phyloP scores from a whole-genome alignment of 257 asterid genomes.

The Scutellaria barbata region DNA sequence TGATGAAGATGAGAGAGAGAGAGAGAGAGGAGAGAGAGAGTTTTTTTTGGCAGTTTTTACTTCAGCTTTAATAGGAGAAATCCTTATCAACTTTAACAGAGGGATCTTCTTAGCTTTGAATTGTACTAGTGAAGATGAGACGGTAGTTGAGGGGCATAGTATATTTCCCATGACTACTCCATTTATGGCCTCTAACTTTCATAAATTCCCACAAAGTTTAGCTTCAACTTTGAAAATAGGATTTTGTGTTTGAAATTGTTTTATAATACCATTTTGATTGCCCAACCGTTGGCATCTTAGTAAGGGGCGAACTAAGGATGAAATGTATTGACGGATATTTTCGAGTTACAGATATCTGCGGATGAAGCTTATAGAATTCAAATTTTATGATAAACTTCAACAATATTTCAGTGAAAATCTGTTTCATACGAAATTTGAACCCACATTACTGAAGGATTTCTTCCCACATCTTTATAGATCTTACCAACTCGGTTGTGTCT shows the following conservation, averaged over 20 bases:
- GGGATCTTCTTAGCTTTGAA: conserved; percentile 15
- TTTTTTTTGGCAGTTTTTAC: neutral
- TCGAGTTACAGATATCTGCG: too few species aligned
- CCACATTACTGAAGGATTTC: too few species aligned
- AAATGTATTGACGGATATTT: too few species aligned
- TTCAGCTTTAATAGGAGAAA: conserved; percentile 41
- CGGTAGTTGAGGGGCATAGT: conserved; percentile 16
- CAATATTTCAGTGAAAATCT: too few species aligned
- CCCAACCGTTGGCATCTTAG: too few species aligned
- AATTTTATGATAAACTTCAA: too few species aligned
- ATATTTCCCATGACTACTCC: conserved; percentile 9
- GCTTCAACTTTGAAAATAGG: conserved; percentile 24
- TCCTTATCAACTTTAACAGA: conserved; percentile 43
- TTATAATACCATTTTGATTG: too few species aligned
- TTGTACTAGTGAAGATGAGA: neutral
- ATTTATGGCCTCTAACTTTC: conserved; percentile 32
- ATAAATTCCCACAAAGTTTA: conserved; percentile 20
- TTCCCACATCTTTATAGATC: too few species aligned
- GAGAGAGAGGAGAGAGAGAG: conserved; percentile 19
- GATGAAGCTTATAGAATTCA: too few species aligned
- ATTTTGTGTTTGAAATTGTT: neutral
- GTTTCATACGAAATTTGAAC: too few species aligned
- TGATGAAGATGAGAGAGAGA: conserved; percentile 20
- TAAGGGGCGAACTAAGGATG: too few species aligned
- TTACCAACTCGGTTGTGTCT: too few species aligned